Evolutionary conservation across 2,329 filamentous ascomycete species (phyloP).

Genomic region (Xylaria sp.): DNA sequence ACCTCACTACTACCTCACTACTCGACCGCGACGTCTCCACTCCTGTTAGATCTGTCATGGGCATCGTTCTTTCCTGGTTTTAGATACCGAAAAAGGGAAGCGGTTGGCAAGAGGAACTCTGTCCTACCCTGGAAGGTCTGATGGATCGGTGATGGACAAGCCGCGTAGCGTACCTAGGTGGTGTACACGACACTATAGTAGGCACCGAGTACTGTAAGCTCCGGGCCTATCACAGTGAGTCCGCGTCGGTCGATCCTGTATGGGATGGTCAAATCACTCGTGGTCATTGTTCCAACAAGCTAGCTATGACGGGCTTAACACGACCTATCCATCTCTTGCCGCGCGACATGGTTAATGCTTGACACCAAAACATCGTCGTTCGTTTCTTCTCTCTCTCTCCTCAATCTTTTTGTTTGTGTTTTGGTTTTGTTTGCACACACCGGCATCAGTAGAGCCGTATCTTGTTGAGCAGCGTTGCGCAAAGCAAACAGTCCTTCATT

Average conservation of each 20-base stretch:
- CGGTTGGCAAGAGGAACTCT: slow-evolving; percentile 11
- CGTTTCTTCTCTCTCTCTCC: slow-evolving; percentile 21
- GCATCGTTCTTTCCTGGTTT: slow-evolving; percentile 25
- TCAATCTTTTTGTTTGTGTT: slow-evolving; percentile 24
- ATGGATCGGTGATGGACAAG: slow-evolving; percentile 6
- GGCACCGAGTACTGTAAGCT: neutral
- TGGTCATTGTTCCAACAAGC: slow-evolving; percentile 19
- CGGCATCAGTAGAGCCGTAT: slow-evolving; percentile 27
- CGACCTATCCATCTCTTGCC: slow-evolving; percentile 4
- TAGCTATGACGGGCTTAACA: slow-evolving; percentile 17
- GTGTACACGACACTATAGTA: neutral
- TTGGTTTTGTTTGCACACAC: slow-evolving; percentile 34
- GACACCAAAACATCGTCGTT: slow-evolving; percentile 4
- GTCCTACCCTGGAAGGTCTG: slow-evolving; percentile 19
- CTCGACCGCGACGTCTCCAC: slow-evolving; percentile 27
- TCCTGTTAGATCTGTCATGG: neutral
- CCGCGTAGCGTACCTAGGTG: neutral
- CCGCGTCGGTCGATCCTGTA: slow-evolving; percentile 26
- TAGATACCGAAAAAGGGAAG: slow-evolving; percentile 25
- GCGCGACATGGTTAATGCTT: slow-evolving; percentile 15
- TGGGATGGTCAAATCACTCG: slow-evolving; percentile 5
- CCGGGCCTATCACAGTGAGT: slow-evolving; percentile 31
- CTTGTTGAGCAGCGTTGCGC: slow-evolving; percentile 24
- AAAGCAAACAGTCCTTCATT: slow-evolving; percentile 24
- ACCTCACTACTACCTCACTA: slow-evolving; percentile 1